Conservation (phyloP, 2,329 filamentous ascomycete genomes). For the Pseudopyricularia javanii region DNA sequence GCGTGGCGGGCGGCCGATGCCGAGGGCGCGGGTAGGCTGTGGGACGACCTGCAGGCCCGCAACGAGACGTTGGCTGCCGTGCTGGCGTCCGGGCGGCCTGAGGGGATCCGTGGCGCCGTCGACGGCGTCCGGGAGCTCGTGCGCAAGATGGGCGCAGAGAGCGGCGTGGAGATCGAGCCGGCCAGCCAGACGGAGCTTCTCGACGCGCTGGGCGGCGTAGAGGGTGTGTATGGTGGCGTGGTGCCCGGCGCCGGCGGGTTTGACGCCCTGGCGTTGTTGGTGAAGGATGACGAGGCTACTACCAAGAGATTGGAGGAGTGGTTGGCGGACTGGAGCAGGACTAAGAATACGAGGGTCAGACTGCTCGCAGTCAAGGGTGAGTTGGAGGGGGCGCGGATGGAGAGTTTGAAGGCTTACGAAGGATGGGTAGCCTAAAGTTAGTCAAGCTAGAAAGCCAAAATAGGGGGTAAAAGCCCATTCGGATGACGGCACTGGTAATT, state of each 20-base stretch:
- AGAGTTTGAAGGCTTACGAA: constrained; percentile 15
- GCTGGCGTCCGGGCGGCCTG: constrained; percentile 32
- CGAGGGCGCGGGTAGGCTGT: constrained; percentile 55
- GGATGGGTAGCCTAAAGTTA: background rate
- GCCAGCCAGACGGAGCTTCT: constrained; percentile 72
- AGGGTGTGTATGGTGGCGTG: constrained; percentile 80
- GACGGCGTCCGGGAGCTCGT: constrained; percentile 48
- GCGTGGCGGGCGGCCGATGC: constrained; percentile 61
- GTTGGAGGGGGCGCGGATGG: constrained; percentile 49
- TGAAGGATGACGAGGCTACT: constrained; percentile 60
- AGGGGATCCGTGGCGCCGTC: constrained; percentile 32
- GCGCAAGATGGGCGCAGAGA: constrained; percentile 60
- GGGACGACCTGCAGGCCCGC: constrained; percentile 59
- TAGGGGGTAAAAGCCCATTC: too few species aligned
- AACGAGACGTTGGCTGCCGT: constrained; percentile 61
- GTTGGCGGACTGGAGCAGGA: constrained; percentile 50
- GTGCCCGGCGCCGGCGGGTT: constrained; percentile 91
- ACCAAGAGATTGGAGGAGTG: constrained; percentile 46
- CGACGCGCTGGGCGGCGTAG: constrained; percentile 59
- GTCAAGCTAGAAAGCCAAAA: background rate
- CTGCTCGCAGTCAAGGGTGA: constrained; percentile 60
- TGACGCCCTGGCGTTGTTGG: constrained; percentile 74
- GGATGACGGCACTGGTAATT: too few species aligned
- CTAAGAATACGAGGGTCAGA: constrained; percentile 50
- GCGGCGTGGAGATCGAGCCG: constrained; percentile 81